Conservation (phyloP, 2,329 filamentous ascomycete species). For the Zymoseptoria brevis region DNA sequence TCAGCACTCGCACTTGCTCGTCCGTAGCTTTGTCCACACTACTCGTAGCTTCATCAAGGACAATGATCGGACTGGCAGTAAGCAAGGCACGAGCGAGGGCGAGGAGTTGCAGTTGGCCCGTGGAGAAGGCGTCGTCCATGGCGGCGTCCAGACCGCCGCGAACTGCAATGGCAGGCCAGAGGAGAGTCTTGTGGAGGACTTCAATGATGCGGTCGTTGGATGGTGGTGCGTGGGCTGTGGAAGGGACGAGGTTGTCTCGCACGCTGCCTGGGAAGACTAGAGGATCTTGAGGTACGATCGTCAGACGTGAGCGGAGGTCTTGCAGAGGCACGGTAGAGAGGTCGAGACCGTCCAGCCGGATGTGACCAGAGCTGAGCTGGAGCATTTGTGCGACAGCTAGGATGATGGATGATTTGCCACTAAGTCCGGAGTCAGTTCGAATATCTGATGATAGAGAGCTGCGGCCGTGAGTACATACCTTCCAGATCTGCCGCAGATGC, state of each 20-base stretch:
- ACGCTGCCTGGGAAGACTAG: conserved; percentile 32
- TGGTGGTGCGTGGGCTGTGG: conserved; percentile 2
- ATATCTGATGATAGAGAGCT: background rate
- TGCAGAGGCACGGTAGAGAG: conserved; percentile 32
- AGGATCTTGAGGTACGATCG: conserved; percentile 48
- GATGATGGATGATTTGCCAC: conserved; percentile 38
- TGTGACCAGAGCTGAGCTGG: conserved; percentile 31
- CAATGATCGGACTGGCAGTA: background rate
- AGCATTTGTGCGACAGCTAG: conserved; percentile 35
- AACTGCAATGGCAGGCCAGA: conserved; percentile 8
- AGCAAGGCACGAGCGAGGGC: conserved; percentile 55
- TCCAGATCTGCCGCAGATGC: conserved; percentile 30
- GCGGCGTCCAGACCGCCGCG: conserved; percentile 25
- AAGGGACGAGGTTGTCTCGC: conserved; percentile 27
- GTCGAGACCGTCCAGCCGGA: conserved; percentile 39
- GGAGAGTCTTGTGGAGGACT: conserved; percentile 10
- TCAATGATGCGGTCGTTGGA: conserved; percentile 10
- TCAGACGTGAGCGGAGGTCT: conserved; percentile 41
- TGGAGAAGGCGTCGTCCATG: background rate
- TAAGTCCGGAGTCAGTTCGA: conserved; percentile 4
- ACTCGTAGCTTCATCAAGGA: background rate
- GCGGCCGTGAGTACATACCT: background rate
- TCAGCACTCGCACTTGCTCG: background rate
- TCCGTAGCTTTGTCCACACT: background rate
- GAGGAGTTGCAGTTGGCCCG: conserved; percentile 51